Conservation (phyloP, 352 stramenopile species). For the Hyaloperonospora arabidopsidis region DNA sequence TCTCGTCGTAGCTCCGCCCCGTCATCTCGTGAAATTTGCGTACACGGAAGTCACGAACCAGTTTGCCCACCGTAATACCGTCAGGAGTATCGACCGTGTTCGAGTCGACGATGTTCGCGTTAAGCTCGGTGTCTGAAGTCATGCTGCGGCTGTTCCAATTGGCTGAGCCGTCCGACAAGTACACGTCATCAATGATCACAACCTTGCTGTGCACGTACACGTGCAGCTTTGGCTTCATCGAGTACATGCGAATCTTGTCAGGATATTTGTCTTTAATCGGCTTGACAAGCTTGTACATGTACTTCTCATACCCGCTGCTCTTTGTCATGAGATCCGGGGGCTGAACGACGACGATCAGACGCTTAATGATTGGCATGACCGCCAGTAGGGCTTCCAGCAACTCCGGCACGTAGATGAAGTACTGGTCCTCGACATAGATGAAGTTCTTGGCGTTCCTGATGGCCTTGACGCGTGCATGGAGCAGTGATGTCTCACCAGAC, state of each 20-base stretch:
- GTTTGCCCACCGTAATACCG: slow-evolving; percentile 17
- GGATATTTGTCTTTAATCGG: slow-evolving; percentile 35
- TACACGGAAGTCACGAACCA: slow-evolving; percentile 27
- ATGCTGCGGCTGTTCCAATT: slow-evolving; percentile 48
- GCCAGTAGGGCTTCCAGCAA: slow-evolving; percentile 37
- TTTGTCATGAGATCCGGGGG: neutral
- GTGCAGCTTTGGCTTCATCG: slow-evolving; percentile 19
- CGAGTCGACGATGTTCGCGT: slow-evolving; percentile 40
- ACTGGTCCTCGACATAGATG: slow-evolving; percentile 30
- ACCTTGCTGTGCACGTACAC: slow-evolving; percentile 55
- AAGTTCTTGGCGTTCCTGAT: slow-evolving; percentile 38
- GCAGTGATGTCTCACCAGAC: slow-evolving; percentile 37
- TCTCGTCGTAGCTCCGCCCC: slow-evolving; percentile 4
- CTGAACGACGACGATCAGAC: slow-evolving; percentile 42
- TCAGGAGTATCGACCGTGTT: slow-evolving; percentile 22
- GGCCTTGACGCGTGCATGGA: slow-evolving; percentile 35
- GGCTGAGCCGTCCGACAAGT: slow-evolving; percentile 37
- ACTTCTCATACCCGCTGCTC: slow-evolving; percentile 1
- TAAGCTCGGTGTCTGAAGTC: slow-evolving; percentile 51
- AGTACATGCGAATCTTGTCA: slow-evolving; percentile 37
- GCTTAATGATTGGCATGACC: slow-evolving; percentile 36
- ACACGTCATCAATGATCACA: slow-evolving; percentile 52
- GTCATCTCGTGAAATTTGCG: slow-evolving; percentile 36
- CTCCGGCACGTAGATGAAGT: slow-evolving; percentile 36
- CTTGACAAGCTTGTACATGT: slow-evolving; percentile 29